phyloP scores from a whole-genome alignment of 345 rosid genomes.

The Eucalyptus erythrocorys region DNA sequence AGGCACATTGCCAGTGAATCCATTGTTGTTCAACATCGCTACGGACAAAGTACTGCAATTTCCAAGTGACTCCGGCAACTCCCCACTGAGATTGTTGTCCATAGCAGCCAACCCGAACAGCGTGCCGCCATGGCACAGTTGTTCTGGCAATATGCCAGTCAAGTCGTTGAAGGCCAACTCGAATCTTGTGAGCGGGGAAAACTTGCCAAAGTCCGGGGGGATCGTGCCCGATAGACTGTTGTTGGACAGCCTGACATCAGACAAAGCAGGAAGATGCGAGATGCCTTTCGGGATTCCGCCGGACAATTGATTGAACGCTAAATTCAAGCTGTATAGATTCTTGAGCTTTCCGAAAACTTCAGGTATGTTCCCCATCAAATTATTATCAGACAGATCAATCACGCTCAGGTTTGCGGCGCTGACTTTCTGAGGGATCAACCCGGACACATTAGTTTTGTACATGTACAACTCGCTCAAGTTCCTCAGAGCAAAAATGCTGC shows the following conservation, averaged over 20 bases:
- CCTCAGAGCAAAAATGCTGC: slow-evolving; percentile 24
- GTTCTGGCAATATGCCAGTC: slow-evolving; percentile 28
- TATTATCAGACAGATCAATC: slow-evolving; percentile 37
- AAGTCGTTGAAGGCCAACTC: slow-evolving; percentile 27
- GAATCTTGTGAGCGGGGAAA: slow-evolving; percentile 17
- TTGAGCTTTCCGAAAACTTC: slow-evolving; percentile 30
- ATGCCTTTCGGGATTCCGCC: slow-evolving; percentile 41
- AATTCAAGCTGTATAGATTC: slow-evolving; percentile 10
- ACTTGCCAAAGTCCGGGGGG: slow-evolving; percentile 41
- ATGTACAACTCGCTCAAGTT: slow-evolving; percentile 23
- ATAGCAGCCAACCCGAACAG: slow-evolving; percentile 22
- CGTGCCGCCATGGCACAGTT: slow-evolving; percentile 28
- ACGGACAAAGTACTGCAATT: slow-evolving; percentile 18
- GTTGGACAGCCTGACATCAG: slow-evolving; percentile 21
- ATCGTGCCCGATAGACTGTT: slow-evolving; percentile 37
- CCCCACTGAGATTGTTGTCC: slow-evolving; percentile 34
- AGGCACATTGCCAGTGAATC: slow-evolving; percentile 33
- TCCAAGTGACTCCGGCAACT: slow-evolving; percentile 38
- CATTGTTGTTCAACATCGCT: slow-evolving; percentile 6
- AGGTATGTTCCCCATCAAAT: slow-evolving; percentile 36
- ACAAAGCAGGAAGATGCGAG: slow-evolving; percentile 24
- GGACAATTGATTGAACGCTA: slow-evolving; percentile 27
- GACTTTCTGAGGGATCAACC: slow-evolving; percentile 31
- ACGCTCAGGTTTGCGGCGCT: slow-evolving; percentile 9
- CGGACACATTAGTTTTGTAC: slow-evolving; percentile 11